These are phyloP conservation scores for Candida glucosophila DNA, from an alignment of 1,139 yeast species.

Conservation along the genomic window DNA sequence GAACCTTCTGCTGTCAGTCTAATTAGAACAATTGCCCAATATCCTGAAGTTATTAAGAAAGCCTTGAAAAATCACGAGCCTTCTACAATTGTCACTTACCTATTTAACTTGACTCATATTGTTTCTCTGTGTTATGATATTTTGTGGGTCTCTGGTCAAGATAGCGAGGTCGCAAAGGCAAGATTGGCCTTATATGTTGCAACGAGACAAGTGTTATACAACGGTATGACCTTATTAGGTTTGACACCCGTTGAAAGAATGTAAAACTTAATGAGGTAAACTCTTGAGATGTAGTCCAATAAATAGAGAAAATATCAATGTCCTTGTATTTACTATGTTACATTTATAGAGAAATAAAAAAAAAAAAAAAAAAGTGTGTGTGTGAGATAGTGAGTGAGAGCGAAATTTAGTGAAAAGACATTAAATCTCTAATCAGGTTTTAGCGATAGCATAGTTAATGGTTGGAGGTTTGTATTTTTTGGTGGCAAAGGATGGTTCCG, in stretches of 20 bases:
- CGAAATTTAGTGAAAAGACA: too few relatives aligned
- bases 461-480: too few relatives aligned
- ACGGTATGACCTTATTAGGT: conserved; percentile 88
- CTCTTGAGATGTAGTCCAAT: too few relatives aligned
- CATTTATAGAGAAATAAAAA: not conserved
- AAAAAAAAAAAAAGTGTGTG: not conserved
- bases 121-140: conserved; percentile 94
- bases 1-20: conserved; percentile 72
- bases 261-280: too few relatives aligned
- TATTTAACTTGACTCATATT: conserved; percentile 85
- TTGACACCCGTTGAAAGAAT: conserved; percentile 97
- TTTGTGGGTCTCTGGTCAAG: conserved; percentile 97
- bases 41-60: conserved; percentile 83
- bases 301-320: too few relatives aligned
- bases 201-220: conserved; percentile 82
- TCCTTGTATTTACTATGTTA: too few relatives aligned
- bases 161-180: conserved; percentile 77
- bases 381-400: not conserved
- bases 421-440: too few relatives aligned
- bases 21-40: conserved; percentile 75
- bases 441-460: too few relatives aligned
- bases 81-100: conserved; percentile 86
- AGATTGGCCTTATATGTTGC: conserved; percentile 88
- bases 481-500: conserved; percentile 2
- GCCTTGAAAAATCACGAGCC: conserved; percentile 88